Evolutionary conservation across 2,329 filamentous ascomycete species (phyloP).

Genomic region (Trichoderma asperellum): DNA sequence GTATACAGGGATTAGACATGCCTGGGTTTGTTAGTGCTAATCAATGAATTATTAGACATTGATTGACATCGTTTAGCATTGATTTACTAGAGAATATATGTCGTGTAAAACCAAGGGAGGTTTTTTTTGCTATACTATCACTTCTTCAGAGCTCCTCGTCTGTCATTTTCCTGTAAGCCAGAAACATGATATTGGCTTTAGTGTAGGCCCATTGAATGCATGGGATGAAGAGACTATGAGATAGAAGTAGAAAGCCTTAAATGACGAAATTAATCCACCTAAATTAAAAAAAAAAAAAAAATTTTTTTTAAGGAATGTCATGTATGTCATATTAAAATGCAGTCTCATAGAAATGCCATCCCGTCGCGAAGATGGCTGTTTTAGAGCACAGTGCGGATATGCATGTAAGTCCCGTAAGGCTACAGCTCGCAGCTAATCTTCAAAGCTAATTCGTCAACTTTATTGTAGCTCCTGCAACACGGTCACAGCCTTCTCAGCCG

Average conservation of each 20-base stretch:
- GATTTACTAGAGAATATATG: not conserved
- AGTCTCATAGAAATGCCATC: not conserved
- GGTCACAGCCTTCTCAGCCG: constrained; percentile 26
- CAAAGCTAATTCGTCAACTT: constrained; percentile 13
- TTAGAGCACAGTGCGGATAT: not conserved
- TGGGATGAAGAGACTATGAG: not conserved
- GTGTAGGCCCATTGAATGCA: not conserved
- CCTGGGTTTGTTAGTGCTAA: not conserved
- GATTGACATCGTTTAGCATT: too few relatives aligned
- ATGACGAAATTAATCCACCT: not conserved
- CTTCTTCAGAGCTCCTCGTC: not conserved
- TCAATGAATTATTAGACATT: not conserved
- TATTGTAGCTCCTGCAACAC: constrained; percentile 2
- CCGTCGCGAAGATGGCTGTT: not conserved
- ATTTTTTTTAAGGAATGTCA: too few relatives aligned
- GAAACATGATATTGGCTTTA: not conserved
- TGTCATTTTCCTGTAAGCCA: not conserved
- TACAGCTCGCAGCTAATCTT: constrained; percentile 5
- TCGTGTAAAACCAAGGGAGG: not conserved
- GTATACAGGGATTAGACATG: not conserved
- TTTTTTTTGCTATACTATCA: not conserved
- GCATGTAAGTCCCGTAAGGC: constrained; percentile 5
- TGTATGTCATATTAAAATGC: not conserved
- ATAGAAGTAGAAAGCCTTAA: not conserved
- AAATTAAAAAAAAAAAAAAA: not conserved